phyloP scores from a whole-genome alignment of 2,329 filamentous ascomycete species.

The Sphaerulina musiva region DNA sequence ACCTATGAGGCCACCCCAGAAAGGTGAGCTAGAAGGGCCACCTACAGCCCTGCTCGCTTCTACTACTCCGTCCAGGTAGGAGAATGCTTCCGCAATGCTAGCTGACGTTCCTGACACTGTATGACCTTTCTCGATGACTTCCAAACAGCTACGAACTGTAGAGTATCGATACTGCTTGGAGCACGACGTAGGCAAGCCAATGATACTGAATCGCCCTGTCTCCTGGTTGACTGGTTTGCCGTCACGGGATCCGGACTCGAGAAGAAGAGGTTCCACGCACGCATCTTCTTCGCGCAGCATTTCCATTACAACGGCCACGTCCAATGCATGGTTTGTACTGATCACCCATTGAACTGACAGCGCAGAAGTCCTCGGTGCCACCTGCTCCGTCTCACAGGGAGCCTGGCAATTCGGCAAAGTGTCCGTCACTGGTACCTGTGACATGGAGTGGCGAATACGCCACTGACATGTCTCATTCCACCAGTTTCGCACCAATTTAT shows the following conservation, averaged over 20 bases:
- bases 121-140: constrained; percentile 10
- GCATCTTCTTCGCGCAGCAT: constrained; percentile 29
- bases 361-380: background rate
- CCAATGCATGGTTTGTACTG: constrained; percentile 7
- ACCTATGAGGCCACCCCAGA: constrained; percentile 78
- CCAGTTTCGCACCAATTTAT: constrained; percentile 65
- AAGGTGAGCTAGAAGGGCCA: constrained; percentile 46
- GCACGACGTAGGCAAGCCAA: constrained; percentile 54
- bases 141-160: constrained; percentile 14
- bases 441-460: constrained; percentile 8
- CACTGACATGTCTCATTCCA: constrained; percentile 52
- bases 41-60: constrained; percentile 30
- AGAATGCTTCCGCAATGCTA: constrained; percentile 35
- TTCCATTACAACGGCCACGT: constrained; percentile 36
- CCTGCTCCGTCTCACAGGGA: background rate
- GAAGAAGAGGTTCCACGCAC: constrained; percentile 37
- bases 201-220: constrained; percentile 64
- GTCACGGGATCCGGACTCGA: constrained; percentile 45
- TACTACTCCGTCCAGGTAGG: constrained; percentile 38
- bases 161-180: constrained; percentile 25
- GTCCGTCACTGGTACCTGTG: background rate
- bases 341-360: constrained; percentile 6
- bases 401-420: background rate
- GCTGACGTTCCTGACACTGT: background rate
- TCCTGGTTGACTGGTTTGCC: constrained; percentile 39